Evolutionary conservation across 2,329 filamentous ascomycete genomes (phyloP).

Genomic region (Sporothrix inflata): DNA sequence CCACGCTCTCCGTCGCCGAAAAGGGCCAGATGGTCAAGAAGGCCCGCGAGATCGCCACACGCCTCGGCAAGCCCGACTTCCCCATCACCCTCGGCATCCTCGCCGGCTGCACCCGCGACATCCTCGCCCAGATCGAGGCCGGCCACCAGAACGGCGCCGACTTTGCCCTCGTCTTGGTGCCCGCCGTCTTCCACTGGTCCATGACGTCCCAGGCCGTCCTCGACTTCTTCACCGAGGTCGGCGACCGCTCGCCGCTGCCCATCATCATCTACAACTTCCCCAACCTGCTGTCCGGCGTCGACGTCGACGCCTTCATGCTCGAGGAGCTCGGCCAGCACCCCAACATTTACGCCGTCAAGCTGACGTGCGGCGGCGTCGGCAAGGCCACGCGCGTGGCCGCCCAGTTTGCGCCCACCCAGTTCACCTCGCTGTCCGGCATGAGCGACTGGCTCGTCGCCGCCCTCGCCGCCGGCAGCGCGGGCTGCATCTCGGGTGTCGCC

Average conservation of each 20-base stretch:
- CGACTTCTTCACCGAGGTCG: conserved; percentile 16
- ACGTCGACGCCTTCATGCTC: conserved; percentile 1
- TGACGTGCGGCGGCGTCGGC: conserved; percentile 14
- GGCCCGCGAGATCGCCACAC: conserved; percentile 4
- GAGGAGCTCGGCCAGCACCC: conserved; percentile 6
- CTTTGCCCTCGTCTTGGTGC: not conserved
- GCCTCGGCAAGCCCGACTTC: conserved; percentile 16
- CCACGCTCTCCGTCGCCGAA: conserved; percentile 1
- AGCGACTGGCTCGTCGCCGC: conserved; percentile 12
- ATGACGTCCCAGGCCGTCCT: conserved; percentile 5
- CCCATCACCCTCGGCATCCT: conserved; percentile 4
- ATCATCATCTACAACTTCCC: conserved; percentile 22
- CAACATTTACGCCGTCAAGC: conserved; percentile 22
- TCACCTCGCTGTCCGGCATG: not conserved
- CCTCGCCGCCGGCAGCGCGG: not conserved
- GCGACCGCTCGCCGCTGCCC: conserved; percentile 12
- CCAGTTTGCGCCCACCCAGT: not conserved
- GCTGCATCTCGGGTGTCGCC: conserved; percentile 16
- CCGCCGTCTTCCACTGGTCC: conserved; percentile 6
- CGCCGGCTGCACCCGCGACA: conserved; percentile 10
- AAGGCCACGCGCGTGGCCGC: conserved; percentile 9
- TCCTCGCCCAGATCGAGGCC: not conserved
- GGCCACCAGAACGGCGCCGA: conserved; percentile 17
- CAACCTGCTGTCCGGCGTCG: not conserved
- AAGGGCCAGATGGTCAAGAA: conserved; percentile 17